These are phyloP conservation scores for Forsythia suspensa DNA, from an alignment of 257 asterid species.

Conservation along the genomic window DNA sequence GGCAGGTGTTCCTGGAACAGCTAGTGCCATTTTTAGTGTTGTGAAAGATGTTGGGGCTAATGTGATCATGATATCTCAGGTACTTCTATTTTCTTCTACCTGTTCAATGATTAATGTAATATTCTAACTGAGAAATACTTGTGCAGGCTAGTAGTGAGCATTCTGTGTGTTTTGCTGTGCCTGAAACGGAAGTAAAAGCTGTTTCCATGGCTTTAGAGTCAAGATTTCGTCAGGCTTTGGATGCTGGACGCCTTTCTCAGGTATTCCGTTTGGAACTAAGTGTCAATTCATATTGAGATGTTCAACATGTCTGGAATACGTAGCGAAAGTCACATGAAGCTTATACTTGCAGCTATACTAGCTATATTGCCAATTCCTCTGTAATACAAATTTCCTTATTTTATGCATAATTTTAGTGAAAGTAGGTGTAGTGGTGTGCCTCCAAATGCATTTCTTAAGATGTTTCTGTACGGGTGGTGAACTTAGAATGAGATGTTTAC, in stretches of 20 bases:
- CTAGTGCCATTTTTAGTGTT: conserved; percentile 85
- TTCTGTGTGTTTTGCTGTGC: conserved; percentile 99
- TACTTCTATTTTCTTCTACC: conserved; percentile 25
- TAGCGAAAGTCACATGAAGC: not conserved
- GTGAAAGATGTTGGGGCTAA: conserved; percentile 98
- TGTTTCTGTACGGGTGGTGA: not conserved
- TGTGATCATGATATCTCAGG: conserved; percentile 98
- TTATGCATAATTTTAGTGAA: not conserved
- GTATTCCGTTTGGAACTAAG: conserved; percentile 31
- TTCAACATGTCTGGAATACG: conserved; percentile 12
- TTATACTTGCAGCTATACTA: not conserved
- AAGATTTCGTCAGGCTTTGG: conserved; percentile 84
- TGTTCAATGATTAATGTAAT: not conserved
- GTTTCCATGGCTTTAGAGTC: conserved; percentile 86
- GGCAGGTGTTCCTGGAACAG: conserved; percentile 99
- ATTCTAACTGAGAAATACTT: conserved; percentile 15
- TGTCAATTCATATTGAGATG: conserved; percentile 11
- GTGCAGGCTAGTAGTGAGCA: conserved; percentile 99
- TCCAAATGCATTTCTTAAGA: not conserved
- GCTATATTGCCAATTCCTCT: not conserved
- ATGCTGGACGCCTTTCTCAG: conserved; percentile 99
- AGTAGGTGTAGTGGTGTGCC: not conserved
- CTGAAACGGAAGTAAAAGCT: conserved; percentile 87
- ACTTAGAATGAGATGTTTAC: not conserved
- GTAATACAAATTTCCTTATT: not conserved